Base-by-base conservation (phyloP, 176 grass and related monocot genomes). In the Puccinellia tenuiflora region DNA sequence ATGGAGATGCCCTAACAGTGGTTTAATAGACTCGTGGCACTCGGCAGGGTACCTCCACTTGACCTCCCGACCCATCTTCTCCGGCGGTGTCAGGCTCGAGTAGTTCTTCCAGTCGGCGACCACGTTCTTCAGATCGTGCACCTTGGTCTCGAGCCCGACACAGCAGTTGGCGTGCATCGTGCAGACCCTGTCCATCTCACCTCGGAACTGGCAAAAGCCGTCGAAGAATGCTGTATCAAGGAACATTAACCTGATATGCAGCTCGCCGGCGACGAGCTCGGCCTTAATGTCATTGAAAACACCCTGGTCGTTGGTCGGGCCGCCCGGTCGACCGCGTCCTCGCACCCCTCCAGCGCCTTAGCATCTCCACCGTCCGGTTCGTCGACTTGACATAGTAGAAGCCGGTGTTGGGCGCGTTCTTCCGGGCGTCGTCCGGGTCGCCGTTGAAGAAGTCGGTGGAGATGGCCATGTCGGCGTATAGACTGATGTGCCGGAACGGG, bases 161-260 rank as follows among this genome's bases (percentile, higher is more conserved):
- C 88, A 90, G 52, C 94, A 97, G 42, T 88, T 85, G 26, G 84
- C 88, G 22, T 97, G 94, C 75, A 97, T 60, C 6, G 91, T 97
- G 62, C 68, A 91, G 24, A 87, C 30, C 57, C 21, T 75, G 30
- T 47, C 79, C 2, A 85, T 28, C 29, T 90, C 78, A 5, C 52
- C 22, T 51, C 38, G 55, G 31, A 39, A 75, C 42, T 91, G 51
- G 31, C 94, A 97, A 57, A 97, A 86, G 5, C 86, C 73, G 6
- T 79, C 74, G 54, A 88, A 85, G 37, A 78, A 37, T 10, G 50
- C 73, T 31, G 84, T 86, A 47, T 93, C 82, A 20, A 97, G 66
- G 77, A 87, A 89, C 67, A 37, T 25, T 22, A 97, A 31, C 40
- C 34, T 68, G 34, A 84, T 60, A 21, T 75, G 56, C 1, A 87